Evolutionary conservation across 768 basidiomycete genomes (phyloP).

Genomic region (Cystofilobasidium bisporidii): DNA sequence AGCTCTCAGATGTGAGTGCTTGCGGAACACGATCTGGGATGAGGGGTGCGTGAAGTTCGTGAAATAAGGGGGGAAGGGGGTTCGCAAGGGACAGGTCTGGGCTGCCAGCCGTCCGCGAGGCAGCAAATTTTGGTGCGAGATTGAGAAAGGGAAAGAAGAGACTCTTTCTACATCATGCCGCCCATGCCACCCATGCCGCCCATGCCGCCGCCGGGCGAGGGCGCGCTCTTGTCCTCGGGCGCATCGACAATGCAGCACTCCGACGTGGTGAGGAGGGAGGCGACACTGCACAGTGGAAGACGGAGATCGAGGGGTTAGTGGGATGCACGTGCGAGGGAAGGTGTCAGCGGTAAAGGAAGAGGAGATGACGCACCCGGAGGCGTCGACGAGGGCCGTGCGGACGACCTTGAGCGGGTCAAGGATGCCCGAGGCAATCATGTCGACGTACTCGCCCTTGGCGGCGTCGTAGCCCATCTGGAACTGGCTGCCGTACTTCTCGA

Average conservation of each 20-base stretch:
- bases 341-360: background rate
- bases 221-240: conserved; percentile 61
- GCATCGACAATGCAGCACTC: conserved; percentile 86
- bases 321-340: too few relatives aligned
- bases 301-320: background rate
- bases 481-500: conserved; percentile 55
- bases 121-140: background rate
- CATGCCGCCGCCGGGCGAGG: conserved; percentile 41
- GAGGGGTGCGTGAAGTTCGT: background rate
- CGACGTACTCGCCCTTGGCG: conserved; percentile 78
- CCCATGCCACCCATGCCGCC: conserved; percentile 44
- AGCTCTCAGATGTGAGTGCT: too few relatives aligned
- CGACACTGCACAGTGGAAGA: conserved; percentile 71
- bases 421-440: conserved; percentile 90
- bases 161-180: conserved; percentile 17
- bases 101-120: conserved; percentile 1
- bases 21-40: too few relatives aligned
- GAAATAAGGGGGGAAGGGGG: background rate
- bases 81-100: background rate
- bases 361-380: conserved; percentile 40
- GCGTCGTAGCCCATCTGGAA: conserved; percentile 94
- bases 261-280: conserved; percentile 80
- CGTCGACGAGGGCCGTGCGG: conserved; percentile 82
- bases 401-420: conserved; percentile 96
- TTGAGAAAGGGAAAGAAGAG: background rate